Evolutionary conservation across 192 early-diverging fungal genomes (phyloP).

Genomic region (Podila minutissima): DNA sequence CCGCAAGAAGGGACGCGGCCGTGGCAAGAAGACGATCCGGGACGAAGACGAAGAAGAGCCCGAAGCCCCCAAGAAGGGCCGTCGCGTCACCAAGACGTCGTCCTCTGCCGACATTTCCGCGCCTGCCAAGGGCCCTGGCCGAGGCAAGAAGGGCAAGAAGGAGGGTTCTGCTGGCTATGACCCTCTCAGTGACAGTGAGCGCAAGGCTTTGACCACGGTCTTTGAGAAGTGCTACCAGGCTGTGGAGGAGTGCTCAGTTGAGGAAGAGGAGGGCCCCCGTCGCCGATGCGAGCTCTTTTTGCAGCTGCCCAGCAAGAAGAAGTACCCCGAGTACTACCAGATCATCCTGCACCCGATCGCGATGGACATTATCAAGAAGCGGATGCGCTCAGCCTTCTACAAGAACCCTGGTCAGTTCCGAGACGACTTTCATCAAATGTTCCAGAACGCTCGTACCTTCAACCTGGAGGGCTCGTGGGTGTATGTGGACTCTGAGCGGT

Average conservation of each 20-base stretch:
- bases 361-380: slow-evolving; percentile 85
- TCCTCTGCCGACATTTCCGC: slow-evolving; percentile 24
- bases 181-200: slow-evolving; percentile 60
- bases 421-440: slow-evolving; percentile 89
- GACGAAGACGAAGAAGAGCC: slow-evolving; percentile 41
- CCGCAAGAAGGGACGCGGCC: slow-evolving; percentile 55
- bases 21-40: slow-evolving; percentile 50
- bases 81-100: slow-evolving; percentile 35
- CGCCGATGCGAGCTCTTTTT: slow-evolving; percentile 81
- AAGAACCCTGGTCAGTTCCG: slow-evolving; percentile 69
- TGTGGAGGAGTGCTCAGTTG: slow-evolving; percentile 66
- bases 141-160: slow-evolving; percentile 43
- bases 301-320: slow-evolving; percentile 72
- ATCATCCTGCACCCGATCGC: slow-evolving; percentile 91
- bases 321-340: slow-evolving; percentile 92
- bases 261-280: slow-evolving; percentile 61
- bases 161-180: slow-evolving; percentile 26
- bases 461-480: slow-evolving; percentile 93
- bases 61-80: slow-evolving; percentile 24
- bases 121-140: slow-evolving; percentile 4
- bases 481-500: slow-evolving; percentile 83
- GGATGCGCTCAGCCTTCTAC: slow-evolving; percentile 79
- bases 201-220: slow-evolving; percentile 65
- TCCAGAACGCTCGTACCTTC: slow-evolving; percentile 91
- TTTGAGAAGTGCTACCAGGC: slow-evolving; percentile 68